Conservation (phyloP, 306 rosid species). For the Medicago lupulina region DNA sequence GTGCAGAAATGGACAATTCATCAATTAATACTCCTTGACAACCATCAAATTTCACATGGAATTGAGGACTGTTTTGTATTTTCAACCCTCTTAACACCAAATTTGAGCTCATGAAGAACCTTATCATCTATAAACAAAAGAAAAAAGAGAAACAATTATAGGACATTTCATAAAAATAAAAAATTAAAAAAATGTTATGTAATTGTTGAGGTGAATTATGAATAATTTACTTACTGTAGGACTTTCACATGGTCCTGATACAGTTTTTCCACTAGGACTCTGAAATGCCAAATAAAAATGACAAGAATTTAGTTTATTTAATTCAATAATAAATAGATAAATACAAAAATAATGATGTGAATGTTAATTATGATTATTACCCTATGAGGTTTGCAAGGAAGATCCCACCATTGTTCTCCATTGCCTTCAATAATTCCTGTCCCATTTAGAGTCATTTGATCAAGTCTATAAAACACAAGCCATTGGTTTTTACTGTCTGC, state of each 20-base stretch:
- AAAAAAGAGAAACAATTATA: not conserved
- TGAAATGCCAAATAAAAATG: conserved; percentile 36
- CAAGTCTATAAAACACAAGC: conserved; percentile 87
- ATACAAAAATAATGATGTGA: conserved; percentile 1
- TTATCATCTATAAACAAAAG: conserved; percentile 58
- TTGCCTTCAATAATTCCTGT: conserved; percentile 94
- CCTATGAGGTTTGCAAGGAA: conserved; percentile 98
- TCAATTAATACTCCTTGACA: conserved; percentile 83
- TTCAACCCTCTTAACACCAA: conserved; percentile 65
- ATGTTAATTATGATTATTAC: conserved; percentile 45
- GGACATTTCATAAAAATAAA: no score
- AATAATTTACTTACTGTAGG: conserved; percentile 73
- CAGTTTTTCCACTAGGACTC: conserved; percentile 73
- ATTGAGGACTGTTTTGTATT: conserved; percentile 83
- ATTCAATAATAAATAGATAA: no score
- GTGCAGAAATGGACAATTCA: conserved; percentile 73
- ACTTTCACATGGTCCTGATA: conserved; percentile 85
- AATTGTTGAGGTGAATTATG: not conserved
- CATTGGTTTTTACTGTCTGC: conserved; percentile 76
- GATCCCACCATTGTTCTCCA: conserved; percentile 96
- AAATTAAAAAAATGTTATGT: no score
- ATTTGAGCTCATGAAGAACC: conserved; percentile 92
- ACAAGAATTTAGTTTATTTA: not conserved
- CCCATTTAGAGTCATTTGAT: conserved; percentile 82
- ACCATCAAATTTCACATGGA: conserved; percentile 92